Base-by-base conservation (phyloP, 352 stramenopile genomes). In the Phytophthora foliorum region DNA sequence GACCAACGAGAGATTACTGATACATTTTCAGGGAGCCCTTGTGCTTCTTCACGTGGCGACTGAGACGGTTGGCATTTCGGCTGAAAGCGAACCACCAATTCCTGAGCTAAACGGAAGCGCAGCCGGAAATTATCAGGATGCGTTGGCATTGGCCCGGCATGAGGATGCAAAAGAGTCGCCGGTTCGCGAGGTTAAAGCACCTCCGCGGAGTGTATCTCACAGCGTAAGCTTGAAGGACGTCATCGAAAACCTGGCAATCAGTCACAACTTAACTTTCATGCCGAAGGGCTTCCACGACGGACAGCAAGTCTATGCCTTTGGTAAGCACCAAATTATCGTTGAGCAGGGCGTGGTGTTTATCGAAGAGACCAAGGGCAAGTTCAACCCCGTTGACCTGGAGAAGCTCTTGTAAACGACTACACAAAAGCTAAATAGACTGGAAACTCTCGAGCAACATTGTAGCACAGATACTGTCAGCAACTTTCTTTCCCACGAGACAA, bases 281-380 rank as follows among this genome's bases (percentile, higher is more conserved):
- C 86, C 88, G 27, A 93, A 92, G 72, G 80, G 84, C 1, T 68
- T 77, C 14, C 83, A 93, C 60, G 84, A 95, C 52, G 89, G 88
- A 10, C 87, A 95, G 71, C 85, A 90, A 59, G 72, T 95, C 21
- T 97, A 96, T 32, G 27, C 70, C 4, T 94, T 97, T 58, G 89
- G 89, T 16, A 86, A 86, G 63, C 75, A 91, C 54, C 81, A 91
- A 52, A 94, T 97, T 53, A 75, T 95, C 50, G 90, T 97, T 57
- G 88, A 97, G 46, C 86, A 95, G 52, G 89, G 87, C 39, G 84
- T 97, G 5, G 82, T 95, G 34, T 94, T 88, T 65, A 59, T 81
- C n/a, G 81, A 95, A 38, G 75, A 78, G 39, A 32, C 51, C 22
- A 97, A 92, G 58, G 86, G 83, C 7, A 11, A 64, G 22, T 96